Base-by-base conservation (phyloP, 2,329 filamentous ascomycete species). In the Xylariaceae sp. region DNA sequence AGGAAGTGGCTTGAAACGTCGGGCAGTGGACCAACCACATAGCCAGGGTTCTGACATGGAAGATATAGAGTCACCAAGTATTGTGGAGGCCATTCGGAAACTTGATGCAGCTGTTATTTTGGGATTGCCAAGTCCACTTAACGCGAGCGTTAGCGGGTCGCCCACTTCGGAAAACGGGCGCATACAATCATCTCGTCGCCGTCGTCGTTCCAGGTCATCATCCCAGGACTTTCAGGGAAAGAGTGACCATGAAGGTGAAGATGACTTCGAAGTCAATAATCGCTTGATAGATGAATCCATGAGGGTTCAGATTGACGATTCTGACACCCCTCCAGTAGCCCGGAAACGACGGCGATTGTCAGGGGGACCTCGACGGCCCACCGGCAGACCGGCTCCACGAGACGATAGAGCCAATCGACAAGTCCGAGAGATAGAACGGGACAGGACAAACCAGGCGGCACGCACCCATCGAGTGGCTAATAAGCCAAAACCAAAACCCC, bases 211-310 rank as follows among this genome's bases (percentile, higher is more conserved):
- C 30, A 39, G 54, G 8, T 54, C 55, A 13, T 1, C 0, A 5
- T 58, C 61, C 50, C 45, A 18, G 37, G 42, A 15, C 10, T 9
- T 59, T 11, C n/a, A 39, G 9, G 57, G 54, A 37, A 50, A 59
- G 42, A 59, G 58, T 34, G 65, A 63, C 15, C 50, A 63, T 11
- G 60, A 62, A 42, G 37, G 9, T 13, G 57, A 65, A 13, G 62
- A 61, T 23, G 66, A 63, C 37, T 61, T 66, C 37, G 68, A 72
- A 55, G 61, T 66, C n/a, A 67, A 70, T 35, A 52, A 65, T 37
- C 64, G 68, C 53, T 62, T 68, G 45, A 50, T 58, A 3, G 53
- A 65, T 35, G 61, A 65, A 51, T 57, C 64, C 18, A 62, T 59
- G 51, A 62, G 65, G 17, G 8, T 57, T 45, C 58, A 48, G 18